Conservation (phyloP, 176 grass and related monocot species). For the Carex parvula region DNA sequence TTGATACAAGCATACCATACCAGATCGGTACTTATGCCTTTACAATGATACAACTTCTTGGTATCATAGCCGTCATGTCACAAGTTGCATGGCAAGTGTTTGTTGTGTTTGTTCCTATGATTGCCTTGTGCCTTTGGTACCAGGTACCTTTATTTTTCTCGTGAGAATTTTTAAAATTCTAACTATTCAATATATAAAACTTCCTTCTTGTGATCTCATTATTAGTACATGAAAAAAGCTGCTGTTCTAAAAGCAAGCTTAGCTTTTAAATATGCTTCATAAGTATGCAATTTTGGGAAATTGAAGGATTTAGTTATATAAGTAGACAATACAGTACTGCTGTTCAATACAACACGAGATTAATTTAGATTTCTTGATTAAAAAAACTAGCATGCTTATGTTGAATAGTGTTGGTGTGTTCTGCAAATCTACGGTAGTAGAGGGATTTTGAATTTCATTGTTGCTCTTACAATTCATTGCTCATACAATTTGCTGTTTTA, state of each 20-base stretch:
- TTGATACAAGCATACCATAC: conserved; percentile 50
- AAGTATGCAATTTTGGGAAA: background rate
- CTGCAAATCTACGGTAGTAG: background rate
- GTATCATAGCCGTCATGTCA: conserved; percentile 87
- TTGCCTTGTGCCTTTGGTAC: conserved; percentile 60
- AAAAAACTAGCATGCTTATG: background rate
- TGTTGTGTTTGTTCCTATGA: conserved; percentile 67
- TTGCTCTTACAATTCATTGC: background rate
- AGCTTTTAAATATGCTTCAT: no score
- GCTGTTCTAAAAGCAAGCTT: background rate
- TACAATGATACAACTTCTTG: conserved; percentile 62
- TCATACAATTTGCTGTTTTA: conserved; percentile 12
- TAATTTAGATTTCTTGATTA: background rate
- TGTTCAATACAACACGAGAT: background rate
- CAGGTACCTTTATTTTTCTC: conserved; percentile 42
- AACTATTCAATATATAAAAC: no score
- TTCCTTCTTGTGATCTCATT: background rate
- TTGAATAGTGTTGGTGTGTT: background rate
- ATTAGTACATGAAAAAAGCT: background rate
- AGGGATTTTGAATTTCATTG: background rate
- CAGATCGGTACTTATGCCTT: conserved; percentile 49
- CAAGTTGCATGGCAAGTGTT: conserved; percentile 89
- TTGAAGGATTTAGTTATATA: background rate
- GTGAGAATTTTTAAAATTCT: background rate
- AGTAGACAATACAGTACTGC: background rate